These are phyloP conservation scores for Plasmodium gallinaceum DNA, from an alignment of 169 alveolate genomes.

Conservation along the genomic window DNA sequence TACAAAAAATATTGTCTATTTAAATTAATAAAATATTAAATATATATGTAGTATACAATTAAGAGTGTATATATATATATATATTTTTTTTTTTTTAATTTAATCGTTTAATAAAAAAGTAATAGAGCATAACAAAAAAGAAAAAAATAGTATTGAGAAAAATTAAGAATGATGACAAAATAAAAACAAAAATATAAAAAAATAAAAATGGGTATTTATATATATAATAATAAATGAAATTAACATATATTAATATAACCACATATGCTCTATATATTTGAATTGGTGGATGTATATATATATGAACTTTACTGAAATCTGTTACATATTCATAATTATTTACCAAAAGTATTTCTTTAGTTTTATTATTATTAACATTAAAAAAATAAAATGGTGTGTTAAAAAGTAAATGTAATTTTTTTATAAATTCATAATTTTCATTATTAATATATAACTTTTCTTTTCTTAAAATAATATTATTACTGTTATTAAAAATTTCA, in stretches of 20 bases:
- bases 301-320: slow-evolving; percentile 24
- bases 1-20: too few relatives aligned
- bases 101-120: not conserved
- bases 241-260: slow-evolving; percentile 39
- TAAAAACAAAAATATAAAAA: slow-evolving; percentile 55
- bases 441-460: slow-evolving; percentile 58
- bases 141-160: slow-evolving; percentile 38
- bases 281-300: slow-evolving; percentile 49
- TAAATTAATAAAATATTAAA: too few relatives aligned
- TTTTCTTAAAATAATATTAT: slow-evolving; percentile 25
- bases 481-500: slow-evolving; percentile 18
- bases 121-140: slow-evolving; percentile 4
- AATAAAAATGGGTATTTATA: slow-evolving; percentile 60
- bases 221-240: slow-evolving; percentile 57
- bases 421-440: slow-evolving; percentile 53
- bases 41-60: too few relatives aligned
- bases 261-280: slow-evolving; percentile 51
- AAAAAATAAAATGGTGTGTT: slow-evolving; percentile 66
- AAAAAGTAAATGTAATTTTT: slow-evolving; percentile 59
- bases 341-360: slow-evolving; percentile 22
- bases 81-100: not conserved
- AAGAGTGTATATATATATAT: too few relatives aligned
- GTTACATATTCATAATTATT: slow-evolving; percentile 26
- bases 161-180: slow-evolving; percentile 27
- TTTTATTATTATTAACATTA: slow-evolving; percentile 31